A percentile compares a stretch with the other conserved stretches of the same genome.
Evolutionary conservation across 352 stramenopile genomes (phyloP).

Genomic region (Phytophthora pluvialis): DNA sequence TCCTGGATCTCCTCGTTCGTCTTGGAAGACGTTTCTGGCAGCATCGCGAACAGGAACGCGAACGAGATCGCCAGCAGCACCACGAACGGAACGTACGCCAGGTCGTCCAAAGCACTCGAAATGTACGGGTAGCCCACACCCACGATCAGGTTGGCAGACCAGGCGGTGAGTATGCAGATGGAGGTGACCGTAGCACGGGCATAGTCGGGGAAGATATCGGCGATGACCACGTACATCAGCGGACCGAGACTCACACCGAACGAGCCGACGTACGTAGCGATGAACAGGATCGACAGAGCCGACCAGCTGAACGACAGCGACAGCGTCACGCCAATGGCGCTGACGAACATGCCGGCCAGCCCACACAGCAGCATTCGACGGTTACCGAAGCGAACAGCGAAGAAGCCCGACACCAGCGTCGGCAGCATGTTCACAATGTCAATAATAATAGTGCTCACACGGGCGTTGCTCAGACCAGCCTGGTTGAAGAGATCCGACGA

Average conservation of each 20-base stretch:
- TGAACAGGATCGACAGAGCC: slow-evolving; percentile 45
- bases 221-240: slow-evolving; percentile 50
- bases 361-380: slow-evolving; percentile 40
- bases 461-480: slow-evolving; percentile 43
- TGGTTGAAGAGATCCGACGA: slow-evolving; percentile 47
- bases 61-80: slow-evolving; percentile 27
- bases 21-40: slow-evolving; percentile 50
- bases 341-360: slow-evolving; percentile 42
- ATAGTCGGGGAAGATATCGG: slow-evolving; percentile 45
- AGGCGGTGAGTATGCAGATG: slow-evolving; percentile 32
- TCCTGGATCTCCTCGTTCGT: slow-evolving; percentile 54
- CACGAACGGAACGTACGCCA: slow-evolving; percentile 44
- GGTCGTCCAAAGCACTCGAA: slow-evolving; percentile 31
- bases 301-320: slow-evolving; percentile 30
- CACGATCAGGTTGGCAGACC: slow-evolving; percentile 45
- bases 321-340: slow-evolving; percentile 37
- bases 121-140: slow-evolving; percentile 57
- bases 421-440: slow-evolving; percentile 44
- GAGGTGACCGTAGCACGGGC: slow-evolving; percentile 42
- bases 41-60: slow-evolving; percentile 33
- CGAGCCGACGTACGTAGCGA: slow-evolving; percentile 31
- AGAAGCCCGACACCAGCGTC: slow-evolving; percentile 33
- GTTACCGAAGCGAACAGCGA: slow-evolving; percentile 37
- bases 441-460: slow-evolving; percentile 40
- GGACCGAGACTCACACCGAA: slow-evolving; percentile 38